Conservation (phyloP, 164 flowering plant genomes). For the Tetrastigma voinierianum region DNA sequence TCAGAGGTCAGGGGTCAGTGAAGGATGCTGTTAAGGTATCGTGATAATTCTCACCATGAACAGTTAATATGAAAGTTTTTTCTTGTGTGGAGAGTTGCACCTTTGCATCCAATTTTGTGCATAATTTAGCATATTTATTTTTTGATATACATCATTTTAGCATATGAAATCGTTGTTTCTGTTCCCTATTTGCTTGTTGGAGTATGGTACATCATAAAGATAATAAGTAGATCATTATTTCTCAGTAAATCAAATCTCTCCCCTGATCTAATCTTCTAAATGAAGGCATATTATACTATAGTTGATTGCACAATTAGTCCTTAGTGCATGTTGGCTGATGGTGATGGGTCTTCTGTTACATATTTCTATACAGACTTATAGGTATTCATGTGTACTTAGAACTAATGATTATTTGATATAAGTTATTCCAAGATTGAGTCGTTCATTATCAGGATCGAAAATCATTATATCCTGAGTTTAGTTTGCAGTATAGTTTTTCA, state of each 20-base stretch:
- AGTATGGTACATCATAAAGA: background rate
- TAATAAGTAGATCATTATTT: background rate
- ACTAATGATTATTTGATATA: no score
- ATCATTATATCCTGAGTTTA: no score
- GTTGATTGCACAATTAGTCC: background rate
- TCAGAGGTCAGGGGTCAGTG: conserved; percentile 81
- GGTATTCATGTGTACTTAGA: background rate
- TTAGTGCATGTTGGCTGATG: background rate
- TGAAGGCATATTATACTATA: background rate
- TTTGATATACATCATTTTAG: no score
- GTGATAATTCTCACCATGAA: background rate
- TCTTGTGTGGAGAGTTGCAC: background rate
- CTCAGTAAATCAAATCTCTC: background rate
- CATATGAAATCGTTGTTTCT: background rate
- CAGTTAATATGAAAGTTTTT: background rate
- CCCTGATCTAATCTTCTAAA: background rate
- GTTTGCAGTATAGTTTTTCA: no score
- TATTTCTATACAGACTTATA: background rate
- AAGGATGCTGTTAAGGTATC: conserved; percentile 80
- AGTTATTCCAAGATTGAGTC: no score
- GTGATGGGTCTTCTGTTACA: background rate
- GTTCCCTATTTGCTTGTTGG: background rate
- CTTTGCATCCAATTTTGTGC: background rate
- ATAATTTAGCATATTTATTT: no score
- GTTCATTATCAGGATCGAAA: no score